Percentiles rank a stretch among this genome's conserved stretches.
Evolutionary conservation across 805 yeast species (phyloP).

Genomic region (Nakazawaea molendinolei): DNA sequence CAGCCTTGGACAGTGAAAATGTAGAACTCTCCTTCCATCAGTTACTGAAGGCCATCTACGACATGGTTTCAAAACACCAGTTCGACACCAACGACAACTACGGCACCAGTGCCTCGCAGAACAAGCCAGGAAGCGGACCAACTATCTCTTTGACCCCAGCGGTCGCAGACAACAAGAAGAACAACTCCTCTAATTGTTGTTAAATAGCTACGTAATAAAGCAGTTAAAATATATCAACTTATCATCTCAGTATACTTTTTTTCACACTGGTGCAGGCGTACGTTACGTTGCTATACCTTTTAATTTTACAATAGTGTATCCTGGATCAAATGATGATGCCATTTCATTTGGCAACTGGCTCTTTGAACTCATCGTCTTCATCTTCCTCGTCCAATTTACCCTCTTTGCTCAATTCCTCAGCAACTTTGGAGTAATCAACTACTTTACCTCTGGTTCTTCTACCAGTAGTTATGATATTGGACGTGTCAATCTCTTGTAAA

Average conservation of each 20-base stretch:
- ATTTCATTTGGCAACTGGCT: slow-evolving; percentile 18
- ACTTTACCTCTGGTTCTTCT: slow-evolving; percentile 88
- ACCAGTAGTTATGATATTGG: slow-evolving; percentile 79
- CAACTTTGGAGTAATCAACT: slow-evolving; percentile 79
- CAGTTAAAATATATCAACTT: no score
- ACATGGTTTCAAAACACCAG: slow-evolving; percentile 90
- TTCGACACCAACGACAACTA: slow-evolving; percentile 76
- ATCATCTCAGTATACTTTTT: no score
- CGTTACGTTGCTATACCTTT: no score
- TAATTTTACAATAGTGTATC: no score
- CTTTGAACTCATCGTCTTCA: slow-evolving; percentile 46
- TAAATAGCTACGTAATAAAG: slow-evolving; percentile 22
- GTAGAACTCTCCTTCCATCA: slow-evolving; percentile 94
- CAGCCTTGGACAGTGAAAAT: slow-evolving; percentile 89
- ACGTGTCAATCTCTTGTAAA: slow-evolving; percentile 68
- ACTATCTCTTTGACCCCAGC: slow-evolving; percentile 91
- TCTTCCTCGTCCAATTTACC: slow-evolving; percentile 36
- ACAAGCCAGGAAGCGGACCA: slow-evolving; percentile 76
- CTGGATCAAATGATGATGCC: background rate
- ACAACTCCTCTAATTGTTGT: slow-evolving; percentile 65
- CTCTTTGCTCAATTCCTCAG: slow-evolving; percentile 57
- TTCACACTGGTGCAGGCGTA: background rate
- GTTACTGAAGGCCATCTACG: slow-evolving; percentile 86
- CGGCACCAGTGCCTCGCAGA: slow-evolving; percentile 17
- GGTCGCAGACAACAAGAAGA: slow-evolving; percentile 67